Evolutionary conservation across 768 basidiomycete species (phyloP).

Genomic region (Boletus rubropictus): DNA sequence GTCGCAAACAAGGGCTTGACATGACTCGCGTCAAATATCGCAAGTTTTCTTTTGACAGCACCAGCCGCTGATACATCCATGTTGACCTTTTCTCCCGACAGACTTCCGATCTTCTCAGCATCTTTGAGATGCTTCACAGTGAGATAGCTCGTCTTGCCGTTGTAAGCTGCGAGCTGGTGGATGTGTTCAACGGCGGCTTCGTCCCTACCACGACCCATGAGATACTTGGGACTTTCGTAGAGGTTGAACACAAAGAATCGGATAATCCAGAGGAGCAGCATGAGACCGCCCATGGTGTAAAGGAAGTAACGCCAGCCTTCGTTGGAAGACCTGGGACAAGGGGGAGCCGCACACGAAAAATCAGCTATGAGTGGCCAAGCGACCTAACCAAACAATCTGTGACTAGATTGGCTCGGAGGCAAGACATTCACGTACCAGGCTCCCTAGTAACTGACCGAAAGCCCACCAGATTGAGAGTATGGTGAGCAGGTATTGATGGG

Average conservation of each 20-base stretch:
- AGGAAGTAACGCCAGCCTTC: slow-evolving; percentile 74
- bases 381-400: slow-evolving; percentile 34
- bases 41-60: slow-evolving; percentile 37
- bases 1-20: slow-evolving; percentile 48
- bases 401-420: neutral
- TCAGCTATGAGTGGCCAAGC: slow-evolving; percentile 73
- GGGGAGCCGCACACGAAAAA: slow-evolving; percentile 50
- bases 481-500: slow-evolving; percentile 72
- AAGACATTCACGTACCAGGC: slow-evolving; percentile 29
- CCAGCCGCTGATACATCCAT: slow-evolving; percentile 34
- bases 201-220: slow-evolving; percentile 64
- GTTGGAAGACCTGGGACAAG: slow-evolving; percentile 43
- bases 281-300: slow-evolving; percentile 67
- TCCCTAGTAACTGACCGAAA: slow-evolving; percentile 63
- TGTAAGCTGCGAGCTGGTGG: slow-evolving; percentile 56
- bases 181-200: slow-evolving; percentile 56
- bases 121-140: slow-evolving; percentile 40
- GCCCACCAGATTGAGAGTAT: slow-evolving; percentile 79
- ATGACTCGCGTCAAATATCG: slow-evolving; percentile 37
- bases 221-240: slow-evolving; percentile 65
- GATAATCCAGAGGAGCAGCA: slow-evolving; percentile 54
- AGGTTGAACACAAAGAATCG: slow-evolving; percentile 66
- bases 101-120: slow-evolving; percentile 12
- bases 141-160: slow-evolving; percentile 45
- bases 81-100: slow-evolving; percentile 7